Percentiles rank a stretch among this genome's conserved stretches.
Evolutionary conservation across 2,329 filamentous ascomycete species (phyloP).

Genomic region (Fusarium chaquense): DNA sequence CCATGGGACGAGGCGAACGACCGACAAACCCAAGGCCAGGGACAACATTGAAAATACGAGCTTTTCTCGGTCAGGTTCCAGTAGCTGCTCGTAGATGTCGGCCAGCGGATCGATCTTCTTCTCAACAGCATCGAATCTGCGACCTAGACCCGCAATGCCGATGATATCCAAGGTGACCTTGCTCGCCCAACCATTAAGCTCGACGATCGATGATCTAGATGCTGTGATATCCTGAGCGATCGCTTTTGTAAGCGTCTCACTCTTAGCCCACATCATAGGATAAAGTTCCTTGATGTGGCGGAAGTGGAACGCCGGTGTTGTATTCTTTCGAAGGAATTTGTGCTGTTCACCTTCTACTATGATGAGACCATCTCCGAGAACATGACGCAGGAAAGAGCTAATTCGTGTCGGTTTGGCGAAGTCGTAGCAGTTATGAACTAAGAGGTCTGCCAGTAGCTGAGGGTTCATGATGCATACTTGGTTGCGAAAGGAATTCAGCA

Average conservation of each 20-base stretch:
- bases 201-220: constrained; percentile 37
- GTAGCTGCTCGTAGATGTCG: constrained; percentile 60
- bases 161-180: constrained; percentile 71
- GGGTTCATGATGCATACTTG: constrained; percentile 44
- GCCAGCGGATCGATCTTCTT: constrained; percentile 56
- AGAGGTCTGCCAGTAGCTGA: constrained; percentile 42
- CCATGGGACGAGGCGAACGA: constrained; percentile 36
- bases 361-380: constrained; percentile 71
- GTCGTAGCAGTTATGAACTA: constrained; percentile 60
- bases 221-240: constrained; percentile 56
- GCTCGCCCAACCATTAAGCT: constrained; percentile 63
- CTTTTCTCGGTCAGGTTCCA: constrained; percentile 61
- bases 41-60: constrained; percentile 49
- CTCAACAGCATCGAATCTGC: constrained; percentile 62
- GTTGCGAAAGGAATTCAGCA: constrained; percentile 33
- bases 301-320: constrained; percentile 75
- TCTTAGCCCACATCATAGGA: constrained; percentile 75
- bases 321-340: constrained; percentile 75
- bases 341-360: constrained; percentile 77
- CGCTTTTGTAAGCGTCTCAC: constrained; percentile 50
- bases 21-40: constrained; percentile 18
- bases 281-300: constrained; percentile 78
- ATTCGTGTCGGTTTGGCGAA: constrained; percentile 64
- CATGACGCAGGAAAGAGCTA: constrained; percentile 61
- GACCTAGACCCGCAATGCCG: constrained; percentile 67